Evolutionary conservation across 306 rosid genomes (phyloP).

Genomic region (Ormosia emarginata): DNA sequence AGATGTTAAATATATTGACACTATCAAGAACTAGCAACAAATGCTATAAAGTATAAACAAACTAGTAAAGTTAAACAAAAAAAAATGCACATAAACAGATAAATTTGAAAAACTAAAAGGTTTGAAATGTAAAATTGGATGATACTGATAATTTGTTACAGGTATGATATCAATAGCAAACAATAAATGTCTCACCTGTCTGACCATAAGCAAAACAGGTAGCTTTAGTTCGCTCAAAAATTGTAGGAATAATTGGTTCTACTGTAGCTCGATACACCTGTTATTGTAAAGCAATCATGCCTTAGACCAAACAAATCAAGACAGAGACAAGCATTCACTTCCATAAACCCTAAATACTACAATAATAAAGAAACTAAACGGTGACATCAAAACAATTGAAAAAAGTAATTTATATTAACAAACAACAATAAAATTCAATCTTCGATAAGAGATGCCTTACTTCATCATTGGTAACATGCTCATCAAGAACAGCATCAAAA

Average conservation of each 20-base stretch:
- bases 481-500: constrained; percentile 96
- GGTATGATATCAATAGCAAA: not conserved
- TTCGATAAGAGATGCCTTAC: constrained; percentile 32
- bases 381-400: not conserved
- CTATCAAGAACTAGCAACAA: not conserved
- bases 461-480: constrained; percentile 87
- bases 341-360: not conserved
- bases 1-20: constrained; percentile 4
- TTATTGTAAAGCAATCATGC: constrained; percentile 20
- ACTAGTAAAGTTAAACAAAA: not conserved
- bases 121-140: not conserved
- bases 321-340: constrained; percentile 7
- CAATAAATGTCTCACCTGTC: constrained; percentile 60
- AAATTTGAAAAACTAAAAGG: not conserved
- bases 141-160: not conserved
- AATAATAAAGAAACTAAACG: not conserved
- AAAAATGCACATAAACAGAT: not conserved
- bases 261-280: constrained; percentile 90
- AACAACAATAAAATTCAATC: constrained; percentile 3
- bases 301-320: constrained; percentile 22
- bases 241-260: constrained; percentile 95
- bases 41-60: constrained; percentile 6
- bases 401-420: not conserved
- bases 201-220: constrained; percentile 99
- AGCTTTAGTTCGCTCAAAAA: constrained; percentile 93